Conservation (phyloP, 768 basidiomycete genomes). For the Piloderma croceum region DNA sequence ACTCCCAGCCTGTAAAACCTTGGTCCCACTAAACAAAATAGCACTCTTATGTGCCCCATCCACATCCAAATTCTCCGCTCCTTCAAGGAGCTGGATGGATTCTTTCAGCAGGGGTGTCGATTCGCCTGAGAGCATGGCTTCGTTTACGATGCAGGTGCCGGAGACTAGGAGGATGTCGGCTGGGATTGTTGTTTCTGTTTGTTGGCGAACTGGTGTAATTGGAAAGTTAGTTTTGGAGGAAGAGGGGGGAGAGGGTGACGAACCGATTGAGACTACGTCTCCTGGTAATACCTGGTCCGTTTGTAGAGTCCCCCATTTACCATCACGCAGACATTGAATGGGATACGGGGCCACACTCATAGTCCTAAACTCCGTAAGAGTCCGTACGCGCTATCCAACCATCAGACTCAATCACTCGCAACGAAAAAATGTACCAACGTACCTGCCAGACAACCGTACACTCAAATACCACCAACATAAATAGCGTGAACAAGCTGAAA, state of each 20-base stretch:
- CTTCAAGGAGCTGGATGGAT: constrained; percentile 80
- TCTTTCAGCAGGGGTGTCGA: constrained; percentile 97
- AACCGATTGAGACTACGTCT: constrained; percentile 54
- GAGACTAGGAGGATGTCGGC: constrained; percentile 90
- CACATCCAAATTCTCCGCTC: constrained; percentile 70
- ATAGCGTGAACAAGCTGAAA: constrained; percentile 93
- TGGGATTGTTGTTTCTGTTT: constrained; percentile 82
- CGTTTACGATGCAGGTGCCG: constrained; percentile 95
- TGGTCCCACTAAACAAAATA: constrained; percentile 94
- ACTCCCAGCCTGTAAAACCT: constrained; percentile 78
- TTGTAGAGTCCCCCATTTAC: constrained; percentile 73
- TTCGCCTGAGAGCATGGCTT: constrained; percentile 98
- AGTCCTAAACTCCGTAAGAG: constrained; percentile 91
- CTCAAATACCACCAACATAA: constrained; percentile 98
- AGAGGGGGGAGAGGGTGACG: background rate
- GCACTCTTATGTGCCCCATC: constrained; percentile 84
- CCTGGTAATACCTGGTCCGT: constrained; percentile 89
- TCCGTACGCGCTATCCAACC: constrained; percentile 70
- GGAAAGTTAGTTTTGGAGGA: background rate
- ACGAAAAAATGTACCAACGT: constrained; percentile 19
- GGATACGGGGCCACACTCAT: constrained; percentile 93
- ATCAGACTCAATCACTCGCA: background rate
- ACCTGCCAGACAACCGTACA: constrained; percentile 99
- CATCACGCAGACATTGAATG: constrained; percentile 75
- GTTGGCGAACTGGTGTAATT: constrained; percentile 46